Percentiles rank a stretch among this genome's conserved stretches.
phyloP scores from a whole-genome alignment of 768 basidiomycete species.

The Artomyces pyxidatus region DNA sequence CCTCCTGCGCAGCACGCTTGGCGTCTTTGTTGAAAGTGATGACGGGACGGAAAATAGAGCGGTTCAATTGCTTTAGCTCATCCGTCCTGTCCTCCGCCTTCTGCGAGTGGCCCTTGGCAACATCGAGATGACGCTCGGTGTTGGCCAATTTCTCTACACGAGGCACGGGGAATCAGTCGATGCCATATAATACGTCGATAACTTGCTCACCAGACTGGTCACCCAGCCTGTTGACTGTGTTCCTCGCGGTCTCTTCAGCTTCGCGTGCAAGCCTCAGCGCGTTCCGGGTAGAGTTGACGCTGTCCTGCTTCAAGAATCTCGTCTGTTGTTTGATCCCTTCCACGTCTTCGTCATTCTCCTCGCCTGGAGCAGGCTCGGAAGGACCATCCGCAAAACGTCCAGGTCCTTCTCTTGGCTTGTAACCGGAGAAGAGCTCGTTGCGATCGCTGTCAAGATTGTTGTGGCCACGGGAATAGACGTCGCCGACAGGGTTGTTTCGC shows the following conservation, averaged over 20 bases:
- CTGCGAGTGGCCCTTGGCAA: conserved; percentile 77
- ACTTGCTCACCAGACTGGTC: conserved; percentile 79
- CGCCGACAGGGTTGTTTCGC: conserved; percentile 47
- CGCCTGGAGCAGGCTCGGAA: conserved; percentile 44
- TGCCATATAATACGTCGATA: neutral
- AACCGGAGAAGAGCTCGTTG: conserved; percentile 68
- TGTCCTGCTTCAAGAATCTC: conserved; percentile 84
- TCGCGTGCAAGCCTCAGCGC: conserved; percentile 90
- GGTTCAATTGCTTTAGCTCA: conserved; percentile 90
- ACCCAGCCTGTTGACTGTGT: conserved; percentile 75
- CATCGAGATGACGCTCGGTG: conserved; percentile 91
- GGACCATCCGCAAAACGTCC: conserved; percentile 61
- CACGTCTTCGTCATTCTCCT: conserved; percentile 79
- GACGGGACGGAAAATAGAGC: conserved; percentile 89
- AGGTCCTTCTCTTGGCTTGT: conserved; percentile 54
- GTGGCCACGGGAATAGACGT: conserved; percentile 57
- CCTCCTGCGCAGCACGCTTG: conserved; percentile 83
- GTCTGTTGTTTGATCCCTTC: conserved; percentile 96
- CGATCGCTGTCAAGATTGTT: conserved; percentile 59
- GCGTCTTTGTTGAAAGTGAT: conserved; percentile 89
- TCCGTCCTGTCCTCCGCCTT: conserved; percentile 91
- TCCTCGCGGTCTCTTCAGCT: conserved; percentile 90
- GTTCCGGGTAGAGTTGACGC: conserved; percentile 81
- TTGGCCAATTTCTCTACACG: conserved; percentile 75
- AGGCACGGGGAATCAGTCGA: conserved; percentile 1